phyloP scores from a whole-genome alignment of 306 rosid species.

The Begonia loranthoides region DNA sequence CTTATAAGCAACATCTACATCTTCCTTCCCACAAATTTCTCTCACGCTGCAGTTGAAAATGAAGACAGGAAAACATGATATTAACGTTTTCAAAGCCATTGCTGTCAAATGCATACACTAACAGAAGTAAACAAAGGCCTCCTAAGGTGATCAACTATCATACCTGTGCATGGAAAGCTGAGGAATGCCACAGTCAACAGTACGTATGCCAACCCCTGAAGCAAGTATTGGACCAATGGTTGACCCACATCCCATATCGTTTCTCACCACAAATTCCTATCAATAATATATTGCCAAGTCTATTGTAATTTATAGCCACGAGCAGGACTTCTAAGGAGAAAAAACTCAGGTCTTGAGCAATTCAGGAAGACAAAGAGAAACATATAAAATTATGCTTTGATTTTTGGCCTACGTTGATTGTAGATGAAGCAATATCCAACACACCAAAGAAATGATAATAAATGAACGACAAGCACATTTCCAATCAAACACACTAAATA shows the following conservation, averaged over 20 bases:
- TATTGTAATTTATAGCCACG: not conserved
- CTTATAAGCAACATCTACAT: constrained; percentile 73
- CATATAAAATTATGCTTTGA: no score
- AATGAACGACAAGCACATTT: no score
- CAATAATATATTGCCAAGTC: not conserved
- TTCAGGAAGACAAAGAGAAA: no score
- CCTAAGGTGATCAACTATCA: not conserved
- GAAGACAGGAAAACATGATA: not conserved
- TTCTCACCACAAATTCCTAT: constrained; percentile 93
- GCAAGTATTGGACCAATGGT: constrained; percentile 98
- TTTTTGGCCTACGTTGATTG: no score
- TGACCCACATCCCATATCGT: constrained; percentile 98
- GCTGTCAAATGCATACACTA: not conserved
- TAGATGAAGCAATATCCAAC: no score
- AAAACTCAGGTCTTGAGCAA: no score
- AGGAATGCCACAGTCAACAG: constrained; percentile 94
- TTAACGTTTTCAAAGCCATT: not conserved
- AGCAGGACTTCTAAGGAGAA: no score
- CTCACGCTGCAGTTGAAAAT: constrained; percentile 49
- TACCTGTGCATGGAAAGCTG: constrained; percentile 99
- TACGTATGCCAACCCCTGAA: constrained; percentile 86
- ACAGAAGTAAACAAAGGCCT: no score
- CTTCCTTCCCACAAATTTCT: constrained; percentile 92
- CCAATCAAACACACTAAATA: no score
- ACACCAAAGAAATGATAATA: no score